Evolutionary conservation across 805 yeast species (phyloP).

Genomic region (Kregervanrija pseudodelftensis): DNA sequence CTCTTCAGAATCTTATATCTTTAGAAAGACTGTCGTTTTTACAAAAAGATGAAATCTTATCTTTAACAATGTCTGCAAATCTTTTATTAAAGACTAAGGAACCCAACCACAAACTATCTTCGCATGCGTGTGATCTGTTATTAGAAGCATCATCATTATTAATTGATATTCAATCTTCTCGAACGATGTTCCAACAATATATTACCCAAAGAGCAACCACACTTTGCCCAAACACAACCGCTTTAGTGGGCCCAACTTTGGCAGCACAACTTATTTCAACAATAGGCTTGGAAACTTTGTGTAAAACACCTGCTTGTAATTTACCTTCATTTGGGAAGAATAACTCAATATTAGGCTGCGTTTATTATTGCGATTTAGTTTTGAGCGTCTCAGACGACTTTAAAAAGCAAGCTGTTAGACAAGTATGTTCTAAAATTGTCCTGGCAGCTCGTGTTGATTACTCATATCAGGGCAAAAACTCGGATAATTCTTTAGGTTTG

Average conservation of each 20-base stretch:
- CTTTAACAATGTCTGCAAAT: constrained; percentile 64
- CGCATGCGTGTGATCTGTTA: constrained; percentile 37
- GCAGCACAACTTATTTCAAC: constrained; percentile 67
- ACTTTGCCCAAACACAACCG: constrained; percentile 64
- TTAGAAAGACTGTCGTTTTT: constrained; percentile 34
- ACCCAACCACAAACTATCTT: background rate
- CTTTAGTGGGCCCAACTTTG: constrained; percentile 62
- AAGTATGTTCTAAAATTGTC: constrained; percentile 70
- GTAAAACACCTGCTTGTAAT: constrained; percentile 76
- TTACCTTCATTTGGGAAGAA: constrained; percentile 68
- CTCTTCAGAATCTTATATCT: background rate
- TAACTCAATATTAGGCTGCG: constrained; percentile 46
- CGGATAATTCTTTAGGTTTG: constrained; percentile 38
- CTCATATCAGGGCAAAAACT: constrained; percentile 29
- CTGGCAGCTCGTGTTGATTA: constrained; percentile 78
- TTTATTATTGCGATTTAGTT: constrained; percentile 54
- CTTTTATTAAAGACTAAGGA: constrained; percentile 20
- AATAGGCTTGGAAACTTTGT: constrained; percentile 63
- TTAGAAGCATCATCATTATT: constrained; percentile 15
- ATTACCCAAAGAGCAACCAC: constrained; percentile 48
- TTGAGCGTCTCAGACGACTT: constrained; percentile 51
- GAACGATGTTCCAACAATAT: constrained; percentile 39
- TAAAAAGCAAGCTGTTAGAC: constrained; percentile 65
- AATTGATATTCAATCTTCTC: constrained; percentile 36
- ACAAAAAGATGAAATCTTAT: constrained; percentile 59